Evolutionary conservation across 1,139 yeast genomes (phyloP), one percentile per base, ranked within the genome.

Genomic region (Kodamaea plutei): DNA sequence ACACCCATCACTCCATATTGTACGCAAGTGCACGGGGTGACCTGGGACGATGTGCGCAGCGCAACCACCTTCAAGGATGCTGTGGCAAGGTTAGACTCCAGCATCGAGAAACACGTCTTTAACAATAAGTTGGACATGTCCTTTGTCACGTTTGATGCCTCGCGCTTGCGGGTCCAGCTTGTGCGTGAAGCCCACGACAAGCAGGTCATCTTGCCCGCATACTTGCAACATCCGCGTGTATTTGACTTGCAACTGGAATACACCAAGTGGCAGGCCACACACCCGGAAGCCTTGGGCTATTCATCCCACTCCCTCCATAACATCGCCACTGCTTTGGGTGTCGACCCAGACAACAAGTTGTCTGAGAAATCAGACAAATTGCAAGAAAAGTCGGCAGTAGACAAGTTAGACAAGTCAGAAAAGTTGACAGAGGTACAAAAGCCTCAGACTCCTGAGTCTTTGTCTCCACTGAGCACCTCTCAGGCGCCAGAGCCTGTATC

Each of bases 141-240:
- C 2, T 74, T 88, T 47, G 81, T 87, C 26, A 70, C 88, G 1
- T 64, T 76, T 41, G 78, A 79, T 47, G 67, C 79, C 7, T 73
- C 81, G 75, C 81, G 79, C 43, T 58, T 89, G 29, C 69, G 89
- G 39, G 89, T 87, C 20, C 85, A 83, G 45, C 56, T 89, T 16
- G 80, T 84, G 5, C 69, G 94, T 29, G 95, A 85, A 52, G 87
- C 95, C 7, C 67, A 85, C 24, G 95, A 85, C 52, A 79, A 83
- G 51, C 71, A 76, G 9, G 76, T 84, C 34, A 73, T 65, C 3
- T 65, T 89, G 37, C 96, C 96, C 0, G 64, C 73, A 3, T 85
- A 81, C 50, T 61, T 89, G 39, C 85, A 80, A 50, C 80, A 79
- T 43, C 87, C 96, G 2, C 67, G 79, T 26, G 70, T 83, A 16